Evolutionary conservation across 2,329 filamentous ascomycete species (phyloP), one percentile per base, ranked within the genome.

Genomic region (Stachybotrys elegans): DNA sequence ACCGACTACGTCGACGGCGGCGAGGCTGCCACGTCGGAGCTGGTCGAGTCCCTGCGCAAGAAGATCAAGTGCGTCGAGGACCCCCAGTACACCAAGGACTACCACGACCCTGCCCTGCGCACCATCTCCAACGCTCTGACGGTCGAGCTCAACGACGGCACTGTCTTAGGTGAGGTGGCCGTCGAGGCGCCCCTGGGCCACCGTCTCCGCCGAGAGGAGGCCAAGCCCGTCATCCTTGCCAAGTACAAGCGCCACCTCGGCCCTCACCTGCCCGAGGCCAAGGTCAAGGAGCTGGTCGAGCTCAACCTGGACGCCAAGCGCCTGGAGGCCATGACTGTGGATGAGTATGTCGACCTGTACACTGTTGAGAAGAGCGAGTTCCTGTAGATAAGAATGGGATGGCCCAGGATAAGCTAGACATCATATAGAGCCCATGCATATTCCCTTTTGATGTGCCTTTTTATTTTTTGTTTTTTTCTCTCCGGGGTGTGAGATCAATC

Each of bases 81-180:
- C 71, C 86, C 89, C 46, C 80, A 92, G 69, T 97, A 91, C 78
- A 97, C 93, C 55, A 71, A 77, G 63, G 92, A 97, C 70, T 98
- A 98, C 82, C 93, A 98, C 66, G 79, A 97, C 74, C 89, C 93
- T 22, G 74, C 78, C 55, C 88, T 94, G 74, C 88, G 93, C 58
- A 96, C 90, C 68, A 98, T 98, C 70, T 89, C 90, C 67, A 98
- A 98, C 73, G 93, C 91, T 8, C 77, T 98, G 53, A 96, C 91
- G 22, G 91, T 98, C 47, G 92, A 86, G 59, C 78, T 98, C 56
- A 93, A 95, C 67, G 92, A 97, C 64, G 93, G 93, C 58, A 95
- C 90, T 38, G 78, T 93, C 9, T 76, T 97, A 27, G 85, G 92
- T 19, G 93, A 98, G 73, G 83, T 94, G 48, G 86, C 87, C 40